Evolutionary conservation across 257 asterid genomes (phyloP), one percentile per base, ranked within the genome.

Genomic region (Solanum piurae): DNA sequence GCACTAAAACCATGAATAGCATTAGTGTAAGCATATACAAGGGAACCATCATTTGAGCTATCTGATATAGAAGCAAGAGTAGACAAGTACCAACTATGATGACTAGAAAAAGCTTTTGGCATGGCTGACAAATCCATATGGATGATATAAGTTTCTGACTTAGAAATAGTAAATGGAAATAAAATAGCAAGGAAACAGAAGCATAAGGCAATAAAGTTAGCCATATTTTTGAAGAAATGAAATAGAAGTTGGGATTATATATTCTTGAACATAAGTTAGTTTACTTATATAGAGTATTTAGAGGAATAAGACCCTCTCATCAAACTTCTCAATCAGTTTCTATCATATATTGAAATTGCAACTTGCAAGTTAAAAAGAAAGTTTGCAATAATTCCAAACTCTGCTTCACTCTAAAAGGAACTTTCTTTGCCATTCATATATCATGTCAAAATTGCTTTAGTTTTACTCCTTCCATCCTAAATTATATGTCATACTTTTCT

Each of bases 1-100:
- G 98, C 98, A 55, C 94, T 90, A 80, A 95, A 95, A 18, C 98
- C 98, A 82, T 91, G 88, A 83, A 95, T 90, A 83, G 93, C 94
- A 86, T 87, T 90, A 85, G 94, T 74, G 27, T 95, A 95, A 72
- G 93, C n/a, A 88, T 95, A 95, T 9, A 95, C 89, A 4, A 89
- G 38, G 13, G 90, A 37, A 37, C 83, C 83, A n/a, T 40, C 14
- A n/a, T 27, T 13, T 33, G 90, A 34, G 29, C 60, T 31, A 20
- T 90, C 86, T 10, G 94, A 87, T 16, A 91, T 12, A 31, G 95
- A 90, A 52, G 90, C 88, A 83, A 95, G 94, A 52, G 95, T 91
- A 83, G 92, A 83, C 79, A 84, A 86, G 86, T 90, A 94, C 98
- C 98, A 95, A 60, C 71, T 55, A 16, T 93, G 94, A 90, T 95